phyloP scores from a whole-genome alignment of 495 filamentous ascomycete genomes.

The Daldinia decipiens region DNA sequence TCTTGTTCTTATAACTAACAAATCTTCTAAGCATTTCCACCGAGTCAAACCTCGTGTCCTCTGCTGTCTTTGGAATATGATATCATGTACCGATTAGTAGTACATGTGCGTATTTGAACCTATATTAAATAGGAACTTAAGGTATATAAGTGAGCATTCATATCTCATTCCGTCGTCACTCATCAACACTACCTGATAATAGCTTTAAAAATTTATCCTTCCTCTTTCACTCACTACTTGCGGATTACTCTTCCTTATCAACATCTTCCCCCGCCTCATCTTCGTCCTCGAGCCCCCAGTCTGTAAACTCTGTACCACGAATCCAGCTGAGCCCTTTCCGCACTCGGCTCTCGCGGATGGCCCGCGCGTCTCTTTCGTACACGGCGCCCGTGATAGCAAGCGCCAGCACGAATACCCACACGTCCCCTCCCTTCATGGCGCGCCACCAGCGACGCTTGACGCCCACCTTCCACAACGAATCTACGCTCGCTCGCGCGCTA shows the following conservation, averaged over 20 bases:
- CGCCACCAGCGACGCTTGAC: slow-evolving; percentile 86
- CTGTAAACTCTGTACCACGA: slow-evolving; percentile 66
- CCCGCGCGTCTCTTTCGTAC: slow-evolving; percentile 74
- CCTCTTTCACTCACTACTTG: background rate
- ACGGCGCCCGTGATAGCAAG: slow-evolving; percentile 81
- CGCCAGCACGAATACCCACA: slow-evolving; percentile 80
- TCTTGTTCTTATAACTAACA: background rate
- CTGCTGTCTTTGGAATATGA: background rate
- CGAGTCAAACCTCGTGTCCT: background rate
- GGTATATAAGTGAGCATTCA: background rate
- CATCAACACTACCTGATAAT: background rate
- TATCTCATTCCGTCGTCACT: slow-evolving; percentile 3
- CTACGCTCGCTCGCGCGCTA: slow-evolving; percentile 74
- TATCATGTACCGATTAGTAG: slow-evolving; percentile 7
- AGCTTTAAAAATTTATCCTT: background rate
- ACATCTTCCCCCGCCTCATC: slow-evolving; percentile 44
- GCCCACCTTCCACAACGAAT: slow-evolving; percentile 89
- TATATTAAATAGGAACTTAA: background rate
- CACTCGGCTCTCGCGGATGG: slow-evolving; percentile 72
- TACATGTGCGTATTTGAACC: slow-evolving; percentile 2
- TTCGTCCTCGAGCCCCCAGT: slow-evolving; percentile 57
- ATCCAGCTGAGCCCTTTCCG: slow-evolving; percentile 79
- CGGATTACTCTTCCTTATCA: slow-evolving; percentile 32
- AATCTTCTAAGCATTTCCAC: background rate
- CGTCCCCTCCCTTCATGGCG: slow-evolving; percentile 81